A percentile compares a stretch with the other conserved stretches of the same genome.
These are phyloP conservation scores for Chlamydomonas sphaeroides DNA, from an alignment of 139 green algal genomes.

Conservation along the genomic window DNA sequence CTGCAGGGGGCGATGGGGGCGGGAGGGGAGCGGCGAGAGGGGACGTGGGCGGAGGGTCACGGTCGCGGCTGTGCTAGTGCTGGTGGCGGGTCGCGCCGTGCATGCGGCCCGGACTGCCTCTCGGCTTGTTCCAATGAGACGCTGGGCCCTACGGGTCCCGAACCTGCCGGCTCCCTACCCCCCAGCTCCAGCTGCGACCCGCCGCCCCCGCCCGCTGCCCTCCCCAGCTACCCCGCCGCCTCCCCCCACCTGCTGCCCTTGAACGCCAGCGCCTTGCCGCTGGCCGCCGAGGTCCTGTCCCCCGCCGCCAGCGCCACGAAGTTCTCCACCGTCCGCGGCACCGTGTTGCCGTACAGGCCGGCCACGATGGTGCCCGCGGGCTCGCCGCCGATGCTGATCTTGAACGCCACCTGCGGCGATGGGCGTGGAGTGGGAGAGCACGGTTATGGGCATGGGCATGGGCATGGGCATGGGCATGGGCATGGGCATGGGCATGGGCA, in stretches of 20 bases:
- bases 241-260: background rate
- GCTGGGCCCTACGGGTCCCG: no score
- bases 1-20: background rate
- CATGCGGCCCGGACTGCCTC: no score
- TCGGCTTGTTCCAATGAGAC: no score
- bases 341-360: conserved; percentile 81
- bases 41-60: no score
- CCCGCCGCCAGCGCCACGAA: conserved; percentile 69
- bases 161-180: no score
- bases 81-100: no score
- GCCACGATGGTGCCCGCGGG: conserved; percentile 81
- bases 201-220: background rate
- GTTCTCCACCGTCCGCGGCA: conserved; percentile 89
- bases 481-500: no score
- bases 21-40: background rate
- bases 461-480: no score
- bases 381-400: conserved; percentile 78
- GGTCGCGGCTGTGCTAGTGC: no score
- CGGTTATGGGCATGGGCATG: no score
- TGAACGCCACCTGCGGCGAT: conserved; percentile 69
- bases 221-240: background rate
- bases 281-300: conserved; percentile 70
- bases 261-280: conserved; percentile 64
- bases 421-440: no score
- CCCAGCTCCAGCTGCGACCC: background rate